These are phyloP conservation scores for Pythium sp. DNA, from an alignment of 352 stramenopile species.

Conservation along the genomic window DNA sequence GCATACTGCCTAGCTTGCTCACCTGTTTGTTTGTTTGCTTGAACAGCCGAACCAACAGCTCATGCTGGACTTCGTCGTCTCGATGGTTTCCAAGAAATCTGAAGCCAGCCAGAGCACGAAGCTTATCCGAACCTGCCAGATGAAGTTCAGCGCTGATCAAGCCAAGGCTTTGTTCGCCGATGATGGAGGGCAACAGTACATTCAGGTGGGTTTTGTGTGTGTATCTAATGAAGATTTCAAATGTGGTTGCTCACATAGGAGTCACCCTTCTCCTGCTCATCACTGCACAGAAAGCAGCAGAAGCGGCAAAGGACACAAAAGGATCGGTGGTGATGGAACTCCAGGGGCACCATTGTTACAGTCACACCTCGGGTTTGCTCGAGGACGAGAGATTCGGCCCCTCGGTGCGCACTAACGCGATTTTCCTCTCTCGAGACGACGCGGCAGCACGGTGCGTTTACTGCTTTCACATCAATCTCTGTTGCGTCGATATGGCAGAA, in stretches of 20 bases:
- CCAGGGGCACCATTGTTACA: slow-evolving; percentile 28
- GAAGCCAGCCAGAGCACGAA: slow-evolving; percentile 14
- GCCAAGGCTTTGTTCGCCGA: slow-evolving; percentile 33
- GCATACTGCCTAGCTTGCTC: neutral
- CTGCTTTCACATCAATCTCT: neutral
- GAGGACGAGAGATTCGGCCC: slow-evolving; percentile 22
- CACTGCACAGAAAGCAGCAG: slow-evolving; percentile 28
- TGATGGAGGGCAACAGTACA: slow-evolving; percentile 12
- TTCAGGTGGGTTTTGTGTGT: neutral
- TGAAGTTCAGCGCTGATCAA: slow-evolving; percentile 40
- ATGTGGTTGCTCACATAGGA: too few species aligned
- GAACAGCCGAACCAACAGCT: slow-evolving; percentile 34
- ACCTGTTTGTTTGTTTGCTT: neutral
- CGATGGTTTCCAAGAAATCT: slow-evolving; percentile 18
- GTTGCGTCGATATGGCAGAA: neutral
- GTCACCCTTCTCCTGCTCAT: too few species aligned
- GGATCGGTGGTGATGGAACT: slow-evolving; percentile 67
- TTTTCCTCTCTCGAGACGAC: slow-evolving; percentile 33
- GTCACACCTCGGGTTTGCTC: slow-evolving; percentile 22
- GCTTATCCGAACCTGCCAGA: slow-evolving; percentile 50
- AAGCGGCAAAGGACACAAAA: slow-evolving; percentile 24
- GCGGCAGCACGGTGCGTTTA: slow-evolving; percentile 27
- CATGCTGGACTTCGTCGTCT: slow-evolving; percentile 49
- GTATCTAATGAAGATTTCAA: too few species aligned
- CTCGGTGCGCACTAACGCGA: slow-evolving; percentile 7